phyloP scores from a whole-genome alignment of 2,329 filamentous ascomycete species.

The Fusarium bulbicola region DNA sequence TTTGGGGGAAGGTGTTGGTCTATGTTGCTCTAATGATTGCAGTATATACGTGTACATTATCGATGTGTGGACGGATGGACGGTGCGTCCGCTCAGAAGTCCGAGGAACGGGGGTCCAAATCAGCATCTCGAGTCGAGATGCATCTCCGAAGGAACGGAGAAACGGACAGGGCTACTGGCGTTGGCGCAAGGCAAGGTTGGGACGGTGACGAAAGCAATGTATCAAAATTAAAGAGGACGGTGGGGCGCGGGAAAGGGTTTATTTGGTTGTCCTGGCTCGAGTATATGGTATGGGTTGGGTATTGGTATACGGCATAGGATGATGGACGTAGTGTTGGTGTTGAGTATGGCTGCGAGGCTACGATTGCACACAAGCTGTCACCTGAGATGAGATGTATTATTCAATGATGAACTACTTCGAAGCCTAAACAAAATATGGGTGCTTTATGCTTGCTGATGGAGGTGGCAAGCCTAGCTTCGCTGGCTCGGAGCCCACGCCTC shows the following conservation, averaged over 20 bases:
- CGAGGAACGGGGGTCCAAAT: constrained; percentile 1
- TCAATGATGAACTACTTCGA: constrained; percentile 27
- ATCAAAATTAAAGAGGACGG: constrained; percentile 36
- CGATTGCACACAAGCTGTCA: constrained; percentile 16
- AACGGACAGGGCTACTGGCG: constrained; percentile 32
- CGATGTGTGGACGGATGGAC: constrained; percentile 15
- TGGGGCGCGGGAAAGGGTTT: constrained; percentile 27
- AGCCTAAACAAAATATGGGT: neutral
- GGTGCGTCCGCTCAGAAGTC: neutral
- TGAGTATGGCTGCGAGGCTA: constrained; percentile 19
- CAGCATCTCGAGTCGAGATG: constrained; percentile 24
- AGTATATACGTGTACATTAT: constrained; percentile 44
- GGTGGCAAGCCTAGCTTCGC: neutral
- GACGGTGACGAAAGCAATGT: constrained; percentile 39
- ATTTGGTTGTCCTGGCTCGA: constrained; percentile 37
- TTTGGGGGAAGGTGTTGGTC: constrained; percentile 16
- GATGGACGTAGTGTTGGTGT: constrained; percentile 15
- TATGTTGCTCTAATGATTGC: constrained; percentile 20
- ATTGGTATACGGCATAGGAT: constrained; percentile 31
- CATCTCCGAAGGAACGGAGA: constrained; percentile 26
- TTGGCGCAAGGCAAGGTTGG: constrained; percentile 40
- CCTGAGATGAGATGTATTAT: constrained; percentile 27
- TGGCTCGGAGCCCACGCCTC: neutral
- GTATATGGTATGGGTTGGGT: constrained; percentile 39
- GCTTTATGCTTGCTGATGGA: neutral